Evolutionary conservation across 2,329 filamentous ascomycete genomes (phyloP).

Genomic region (Stachybotrys echinatus): DNA sequence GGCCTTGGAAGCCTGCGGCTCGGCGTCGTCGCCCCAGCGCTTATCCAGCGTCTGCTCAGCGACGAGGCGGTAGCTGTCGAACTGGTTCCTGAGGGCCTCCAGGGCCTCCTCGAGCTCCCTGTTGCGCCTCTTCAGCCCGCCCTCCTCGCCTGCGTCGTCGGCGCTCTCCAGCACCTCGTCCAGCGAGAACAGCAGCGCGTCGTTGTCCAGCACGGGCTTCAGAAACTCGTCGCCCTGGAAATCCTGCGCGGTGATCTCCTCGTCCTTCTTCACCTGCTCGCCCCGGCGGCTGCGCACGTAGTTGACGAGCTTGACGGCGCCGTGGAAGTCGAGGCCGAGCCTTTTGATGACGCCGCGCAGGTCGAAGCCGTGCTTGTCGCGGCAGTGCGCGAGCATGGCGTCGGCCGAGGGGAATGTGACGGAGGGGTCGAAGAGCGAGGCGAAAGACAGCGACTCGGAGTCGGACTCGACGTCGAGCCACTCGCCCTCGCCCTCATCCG

Average conservation of each 20-base stretch:
- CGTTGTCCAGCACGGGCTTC: constrained; percentile 80
- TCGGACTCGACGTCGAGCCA: constrained; percentile 57
- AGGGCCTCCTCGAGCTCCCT: constrained; percentile 56
- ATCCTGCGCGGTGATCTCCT: constrained; percentile 45
- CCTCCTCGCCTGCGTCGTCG: constrained; percentile 13
- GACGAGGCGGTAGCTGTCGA: constrained; percentile 58
- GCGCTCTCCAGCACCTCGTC: constrained; percentile 62
- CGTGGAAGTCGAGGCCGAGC: constrained; percentile 65
- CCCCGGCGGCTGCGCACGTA: constrained; percentile 44
- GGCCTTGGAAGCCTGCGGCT: constrained; percentile 22
- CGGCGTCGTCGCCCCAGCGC: constrained; percentile 54
- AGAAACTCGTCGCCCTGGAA: constrained; percentile 78
- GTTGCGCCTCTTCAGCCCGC: constrained; percentile 41
- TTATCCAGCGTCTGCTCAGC: constrained; percentile 63
- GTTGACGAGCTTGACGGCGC: constrained; percentile 70
- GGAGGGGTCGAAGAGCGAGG: constrained; percentile 63
- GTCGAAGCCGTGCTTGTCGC: constrained; percentile 61
- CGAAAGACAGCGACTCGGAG: constrained; percentile 54
- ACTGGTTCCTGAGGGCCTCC: constrained; percentile 53
- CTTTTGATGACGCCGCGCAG: constrained; percentile 54
- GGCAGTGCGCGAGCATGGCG: constrained; percentile 65
- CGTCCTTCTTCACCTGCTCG: constrained; percentile 31
- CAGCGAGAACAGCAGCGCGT: constrained; percentile 80
- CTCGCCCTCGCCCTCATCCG: constrained; percentile 42
- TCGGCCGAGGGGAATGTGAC: constrained; percentile 55